Conservation (phyloP, 352 stramenopile species). For the Pythium apleroticum region DNA sequence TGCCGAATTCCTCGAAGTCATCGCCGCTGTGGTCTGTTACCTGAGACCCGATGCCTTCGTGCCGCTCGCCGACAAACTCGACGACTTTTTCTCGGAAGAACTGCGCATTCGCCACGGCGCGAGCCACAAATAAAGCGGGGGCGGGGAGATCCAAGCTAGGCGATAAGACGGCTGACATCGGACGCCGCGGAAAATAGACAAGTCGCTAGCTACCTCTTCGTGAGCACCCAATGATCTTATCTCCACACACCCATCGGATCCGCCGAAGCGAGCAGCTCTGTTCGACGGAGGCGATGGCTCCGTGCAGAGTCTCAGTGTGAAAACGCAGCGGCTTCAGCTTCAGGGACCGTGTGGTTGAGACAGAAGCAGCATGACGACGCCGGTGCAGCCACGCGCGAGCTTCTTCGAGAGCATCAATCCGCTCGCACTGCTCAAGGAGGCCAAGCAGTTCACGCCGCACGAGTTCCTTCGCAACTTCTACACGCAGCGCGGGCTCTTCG, state of each 20-base stretch:
- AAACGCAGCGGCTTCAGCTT: neutral
- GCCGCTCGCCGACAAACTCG: slow-evolving; percentile 52
- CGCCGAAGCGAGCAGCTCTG: neutral
- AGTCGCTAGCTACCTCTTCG: neutral
- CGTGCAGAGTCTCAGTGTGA: neutral
- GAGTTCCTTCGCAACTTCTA: slow-evolving; percentile 81
- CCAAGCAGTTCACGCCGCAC: slow-evolving; percentile 43
- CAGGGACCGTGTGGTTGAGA: neutral
- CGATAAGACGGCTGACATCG: neutral
- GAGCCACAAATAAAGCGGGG: neutral
- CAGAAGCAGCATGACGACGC: neutral
- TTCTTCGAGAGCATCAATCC: slow-evolving; percentile 62
- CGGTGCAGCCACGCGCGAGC: slow-evolving; percentile 31
- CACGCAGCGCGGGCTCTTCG: slow-evolving; percentile 49
- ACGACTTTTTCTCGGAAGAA: slow-evolving; percentile 49
- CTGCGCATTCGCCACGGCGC: slow-evolving; percentile 4
- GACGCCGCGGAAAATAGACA: neutral
- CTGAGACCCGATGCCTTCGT: slow-evolving; percentile 60
- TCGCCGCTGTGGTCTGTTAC: slow-evolving; percentile 62
- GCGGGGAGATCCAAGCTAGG: neutral
- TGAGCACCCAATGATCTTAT: neutral
- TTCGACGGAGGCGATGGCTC: neutral
- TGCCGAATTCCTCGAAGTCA: slow-evolving; percentile 56
- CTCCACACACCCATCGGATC: neutral
- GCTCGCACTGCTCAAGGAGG: slow-evolving; percentile 51